Evolutionary conservation across 192 early-diverging fungal genomes (phyloP).

Genomic region (Geranomyces michiganensis): DNA sequence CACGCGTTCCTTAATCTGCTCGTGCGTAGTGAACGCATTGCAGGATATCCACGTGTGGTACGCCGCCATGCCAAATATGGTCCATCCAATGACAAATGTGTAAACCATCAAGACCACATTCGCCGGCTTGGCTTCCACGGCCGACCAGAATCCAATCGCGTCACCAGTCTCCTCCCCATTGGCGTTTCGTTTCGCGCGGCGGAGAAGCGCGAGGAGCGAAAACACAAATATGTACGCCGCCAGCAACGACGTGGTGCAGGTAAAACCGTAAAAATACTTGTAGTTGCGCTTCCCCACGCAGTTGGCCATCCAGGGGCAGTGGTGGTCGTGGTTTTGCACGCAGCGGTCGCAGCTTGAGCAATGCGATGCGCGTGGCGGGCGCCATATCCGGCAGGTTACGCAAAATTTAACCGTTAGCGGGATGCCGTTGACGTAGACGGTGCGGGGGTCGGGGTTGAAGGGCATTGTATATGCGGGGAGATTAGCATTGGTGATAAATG

Average conservation of each 20-base stretch:
- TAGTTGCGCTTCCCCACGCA: slow-evolving; percentile 78
- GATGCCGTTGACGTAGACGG: slow-evolving; percentile 62
- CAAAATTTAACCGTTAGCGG: slow-evolving; percentile 83
- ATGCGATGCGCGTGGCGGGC: slow-evolving; percentile 85
- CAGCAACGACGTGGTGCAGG: slow-evolving; percentile 63
- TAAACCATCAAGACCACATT: slow-evolving; percentile 69
- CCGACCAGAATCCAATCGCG: slow-evolving; percentile 9
- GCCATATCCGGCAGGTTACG: slow-evolving; percentile 84
- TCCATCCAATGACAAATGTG: slow-evolving; percentile 61
- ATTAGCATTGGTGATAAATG: slow-evolving; percentile 11
- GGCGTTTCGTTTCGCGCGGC: not conserved
- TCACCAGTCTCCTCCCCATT: not conserved
- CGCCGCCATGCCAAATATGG: slow-evolving; percentile 70
- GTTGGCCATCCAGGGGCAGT: slow-evolving; percentile 94
- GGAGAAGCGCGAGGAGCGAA: slow-evolving; percentile 61
- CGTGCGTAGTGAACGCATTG: slow-evolving; percentile 86
- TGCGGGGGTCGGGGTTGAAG: slow-evolving; percentile 8
- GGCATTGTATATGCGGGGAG: slow-evolving; percentile 24
- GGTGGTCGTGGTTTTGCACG: slow-evolving; percentile 62
- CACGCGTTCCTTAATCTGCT: slow-evolving; percentile 61
- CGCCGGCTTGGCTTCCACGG: slow-evolving; percentile 45
- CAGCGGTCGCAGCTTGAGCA: slow-evolving; percentile 90
- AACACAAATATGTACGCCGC: slow-evolving; percentile 64
- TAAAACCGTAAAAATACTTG: slow-evolving; percentile 78
- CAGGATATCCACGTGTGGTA: slow-evolving; percentile 78